Percentiles rank a stretch among this genome's conserved stretches.
These are phyloP conservation scores for Pestalotiopsis sp. DNA, from an alignment of 2,329 filamentous ascomycete species.

Conservation along the genomic window DNA sequence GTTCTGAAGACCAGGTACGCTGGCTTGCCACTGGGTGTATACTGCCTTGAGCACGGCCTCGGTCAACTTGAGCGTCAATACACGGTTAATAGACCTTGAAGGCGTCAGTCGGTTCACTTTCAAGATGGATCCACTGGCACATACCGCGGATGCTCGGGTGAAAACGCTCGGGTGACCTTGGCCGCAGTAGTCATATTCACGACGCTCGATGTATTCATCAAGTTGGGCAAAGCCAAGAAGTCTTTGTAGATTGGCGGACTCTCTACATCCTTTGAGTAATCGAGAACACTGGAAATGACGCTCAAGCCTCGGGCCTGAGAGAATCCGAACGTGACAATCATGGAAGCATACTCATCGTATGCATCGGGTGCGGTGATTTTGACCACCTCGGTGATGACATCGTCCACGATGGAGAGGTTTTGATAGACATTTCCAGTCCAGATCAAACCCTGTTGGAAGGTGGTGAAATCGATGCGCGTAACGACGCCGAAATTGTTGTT, in stretches of 20 bases:
- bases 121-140: too few relatives aligned
- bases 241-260: background rate
- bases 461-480: constrained; percentile 15
- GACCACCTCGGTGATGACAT: background rate
- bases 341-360: background rate
- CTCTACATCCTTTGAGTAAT: background rate
- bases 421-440: background rate
- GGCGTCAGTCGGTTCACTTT: too few relatives aligned
- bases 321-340: background rate
- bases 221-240: background rate
- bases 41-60: too few relatives aligned
- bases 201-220: background rate
- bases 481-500: constrained; percentile 20
- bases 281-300: background rate
- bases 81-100: too few relatives aligned
- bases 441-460: background rate
- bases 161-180: too few relatives aligned
- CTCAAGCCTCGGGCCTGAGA: background rate
- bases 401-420: background rate
- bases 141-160: too few relatives aligned
- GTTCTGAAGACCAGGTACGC: too few relatives aligned
- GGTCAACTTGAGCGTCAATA: too few relatives aligned
- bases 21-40: too few relatives aligned
- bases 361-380: background rate
- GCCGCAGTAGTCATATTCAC: too few relatives aligned